A percentile compares a stretch with the other conserved stretches of the same genome.
Evolutionary conservation across 176 grass and related monocot genomes (phyloP).

Genomic region (Lolium rigidum): DNA sequence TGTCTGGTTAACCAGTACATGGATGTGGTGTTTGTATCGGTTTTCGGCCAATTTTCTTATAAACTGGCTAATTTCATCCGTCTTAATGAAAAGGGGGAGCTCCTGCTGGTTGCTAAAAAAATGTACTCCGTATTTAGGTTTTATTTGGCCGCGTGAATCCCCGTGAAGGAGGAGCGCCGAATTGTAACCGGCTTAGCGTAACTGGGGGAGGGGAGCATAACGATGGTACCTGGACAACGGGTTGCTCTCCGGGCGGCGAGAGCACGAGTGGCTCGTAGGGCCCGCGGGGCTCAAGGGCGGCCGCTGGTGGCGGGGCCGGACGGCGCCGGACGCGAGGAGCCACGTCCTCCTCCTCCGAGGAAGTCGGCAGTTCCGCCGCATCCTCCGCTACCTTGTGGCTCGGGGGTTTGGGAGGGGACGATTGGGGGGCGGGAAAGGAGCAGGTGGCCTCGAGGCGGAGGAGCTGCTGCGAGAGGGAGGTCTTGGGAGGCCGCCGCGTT

Average conservation of each 20-base stretch:
- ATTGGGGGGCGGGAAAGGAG: constrained; percentile 6
- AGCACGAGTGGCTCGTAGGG: constrained; percentile 82
- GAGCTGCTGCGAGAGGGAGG: constrained; percentile 76
- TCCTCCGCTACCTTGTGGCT: constrained; percentile 14
- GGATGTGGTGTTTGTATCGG: too few relatives aligned
- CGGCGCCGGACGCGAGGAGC: constrained; percentile 11
- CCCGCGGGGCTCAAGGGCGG: constrained; percentile 51
- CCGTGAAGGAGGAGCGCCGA: neutral
- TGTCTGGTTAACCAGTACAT: too few relatives aligned
- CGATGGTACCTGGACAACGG: constrained; percentile 67
- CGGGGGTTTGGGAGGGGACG: constrained; percentile 23
- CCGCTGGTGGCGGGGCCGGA: constrained; percentile 40
- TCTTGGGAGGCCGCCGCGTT: constrained; percentile 67
- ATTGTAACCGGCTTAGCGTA: neutral
- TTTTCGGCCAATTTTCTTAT: too few relatives aligned
- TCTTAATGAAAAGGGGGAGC: too few relatives aligned
- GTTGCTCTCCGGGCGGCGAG: constrained; percentile 59
- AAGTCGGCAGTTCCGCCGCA: neutral
- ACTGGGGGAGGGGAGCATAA: neutral
- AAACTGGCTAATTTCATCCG: too few relatives aligned
- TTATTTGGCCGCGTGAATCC: neutral
- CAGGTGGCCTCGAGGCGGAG: constrained; percentile 62
- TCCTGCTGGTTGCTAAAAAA: too few relatives aligned
- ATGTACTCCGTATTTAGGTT: constrained; percentile 1
- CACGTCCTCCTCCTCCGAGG: constrained; percentile 36